Base-by-base conservation (phyloP, 2,329 filamentous ascomycete genomes). In the Tolypocladium pustulatum region DNA sequence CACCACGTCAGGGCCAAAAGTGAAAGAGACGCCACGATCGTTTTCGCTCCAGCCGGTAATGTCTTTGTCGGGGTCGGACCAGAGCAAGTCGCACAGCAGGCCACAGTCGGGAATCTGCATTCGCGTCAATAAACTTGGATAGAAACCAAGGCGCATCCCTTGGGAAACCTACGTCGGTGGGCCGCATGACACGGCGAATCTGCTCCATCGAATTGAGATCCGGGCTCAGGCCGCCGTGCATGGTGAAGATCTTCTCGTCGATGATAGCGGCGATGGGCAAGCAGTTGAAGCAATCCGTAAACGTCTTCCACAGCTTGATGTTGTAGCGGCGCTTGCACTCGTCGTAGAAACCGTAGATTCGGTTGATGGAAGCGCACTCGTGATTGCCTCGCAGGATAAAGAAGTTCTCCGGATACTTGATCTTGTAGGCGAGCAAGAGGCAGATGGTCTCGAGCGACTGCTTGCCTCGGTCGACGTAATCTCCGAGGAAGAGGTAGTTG, bases 351-450 rank as follows among this genome's bases (percentile, higher is more conserved):
- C 94, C 94, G 75, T 99, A 99, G 76, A 97, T 96, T 72, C 94
- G 91, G 81, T 96, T 99, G 81, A 99, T 96, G 57, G 90, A 96
- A 60, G 94, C 94, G 78, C 94, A 97, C 77, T 99, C 94, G 81
- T 99, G 94, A 81, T 99, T 99, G 64, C 94, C 94, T 66, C 94
- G 91, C 60, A 99, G 85, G 66, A 99, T 89, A 81, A 99, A 99
- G 80, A 99, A 97, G 81, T 99, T 99, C 79, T 99, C 94, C 55
- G 94, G 94, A 74, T 96, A 97, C 81, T 97, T 97, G 84, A 99
- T 96, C 85, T 99, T 99, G 85, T 97, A 99, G 63, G 91, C 91
- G 56, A 99, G 84, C 59, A 99, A 83, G 64, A 99, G 82, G 79
- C 91, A 96, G 76, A 99, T 97, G 66, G 94, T 97, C 81, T 99